Conservation (phyloP, 495 filamentous ascomycete genomes). For the Aspergillus haitiensis region DNA sequence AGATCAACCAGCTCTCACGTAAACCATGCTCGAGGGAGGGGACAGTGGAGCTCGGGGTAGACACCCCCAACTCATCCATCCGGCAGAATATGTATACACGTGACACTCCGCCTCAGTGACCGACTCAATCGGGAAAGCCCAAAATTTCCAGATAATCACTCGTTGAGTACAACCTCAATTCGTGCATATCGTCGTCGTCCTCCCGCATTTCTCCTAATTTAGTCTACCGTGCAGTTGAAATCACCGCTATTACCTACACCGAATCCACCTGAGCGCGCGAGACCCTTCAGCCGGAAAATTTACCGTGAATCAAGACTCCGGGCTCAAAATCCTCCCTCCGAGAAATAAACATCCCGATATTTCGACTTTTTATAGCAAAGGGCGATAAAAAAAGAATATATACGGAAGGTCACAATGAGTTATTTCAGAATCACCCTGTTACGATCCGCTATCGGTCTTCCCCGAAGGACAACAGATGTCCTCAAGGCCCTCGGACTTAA, state of each 20-base stretch:
- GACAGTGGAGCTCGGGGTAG: background rate
- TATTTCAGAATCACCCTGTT: constrained; percentile 95
- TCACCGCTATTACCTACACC: background rate
- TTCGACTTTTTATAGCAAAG: background rate
- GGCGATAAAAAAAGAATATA: background rate
- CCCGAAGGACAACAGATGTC: constrained; percentile 75
- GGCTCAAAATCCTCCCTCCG: background rate
- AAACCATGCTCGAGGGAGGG: background rate
- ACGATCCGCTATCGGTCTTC: constrained; percentile 90
- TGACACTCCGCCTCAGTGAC: constrained; percentile 26
- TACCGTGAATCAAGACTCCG: no score
- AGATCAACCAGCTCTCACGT: background rate
- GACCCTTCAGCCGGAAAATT: no score
- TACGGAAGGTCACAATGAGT: constrained; percentile 57
- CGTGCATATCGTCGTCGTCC: background rate
- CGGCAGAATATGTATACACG: constrained; percentile 27
- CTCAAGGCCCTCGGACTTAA: constrained; percentile 87
- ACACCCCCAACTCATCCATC: background rate
- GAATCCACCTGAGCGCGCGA: background rate
- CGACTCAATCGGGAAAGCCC: constrained; percentile 20
- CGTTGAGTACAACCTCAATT: background rate
- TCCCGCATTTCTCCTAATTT: no score
- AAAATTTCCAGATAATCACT: constrained; percentile 21
- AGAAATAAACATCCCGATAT: background rate
- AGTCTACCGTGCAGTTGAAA: no score